Percentiles rank a stretch among this genome's conserved stretches.
phyloP scores from a whole-genome alignment of 192 early-diverging fungal genomes.

The Umbelopsis isabellina region DNA sequence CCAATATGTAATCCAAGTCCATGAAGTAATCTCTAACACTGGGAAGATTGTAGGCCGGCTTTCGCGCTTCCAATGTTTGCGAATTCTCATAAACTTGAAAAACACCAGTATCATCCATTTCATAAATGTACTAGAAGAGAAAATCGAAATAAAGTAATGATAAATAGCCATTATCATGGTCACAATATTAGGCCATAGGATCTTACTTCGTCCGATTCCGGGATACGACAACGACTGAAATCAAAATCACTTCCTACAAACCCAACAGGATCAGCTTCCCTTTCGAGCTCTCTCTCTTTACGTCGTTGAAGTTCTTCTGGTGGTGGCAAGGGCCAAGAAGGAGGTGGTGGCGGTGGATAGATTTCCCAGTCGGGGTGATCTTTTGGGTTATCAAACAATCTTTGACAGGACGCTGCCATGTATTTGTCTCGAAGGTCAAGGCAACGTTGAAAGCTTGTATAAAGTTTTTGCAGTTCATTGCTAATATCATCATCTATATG shows the following conservation, averaged over 20 bases:
- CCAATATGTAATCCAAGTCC: slow-evolving; percentile 82
- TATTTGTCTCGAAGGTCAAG: slow-evolving; percentile 83
- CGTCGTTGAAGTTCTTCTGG: slow-evolving; percentile 24
- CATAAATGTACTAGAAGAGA: slow-evolving; percentile 37
- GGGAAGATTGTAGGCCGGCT: slow-evolving; percentile 25
- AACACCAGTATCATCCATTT: slow-evolving; percentile 66
- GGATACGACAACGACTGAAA: slow-evolving; percentile 43
- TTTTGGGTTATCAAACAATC: slow-evolving; percentile 81
- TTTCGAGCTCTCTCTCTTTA: slow-evolving; percentile 31
- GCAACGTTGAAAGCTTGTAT: slow-evolving; percentile 68
- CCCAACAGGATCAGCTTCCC: slow-evolving; percentile 38
- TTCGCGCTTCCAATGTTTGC: neutral
- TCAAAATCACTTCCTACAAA: slow-evolving; percentile 49
- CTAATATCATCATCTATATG: slow-evolving; percentile 56
- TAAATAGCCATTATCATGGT: no score
- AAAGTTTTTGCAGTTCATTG: slow-evolving; percentile 64
- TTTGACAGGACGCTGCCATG: slow-evolving; percentile 74
- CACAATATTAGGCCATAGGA: no score
- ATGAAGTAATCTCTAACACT: slow-evolving; percentile 71
- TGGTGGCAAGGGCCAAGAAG: slow-evolving; percentile 60
- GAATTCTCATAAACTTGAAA: slow-evolving; percentile 55
- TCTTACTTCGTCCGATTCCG: slow-evolving; percentile 39
- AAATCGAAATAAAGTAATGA: no score
- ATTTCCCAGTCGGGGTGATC: slow-evolving; percentile 79
- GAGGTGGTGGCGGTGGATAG: slow-evolving; percentile 83